Conservation (phyloP, 2,329 filamentous ascomycete species). For the Colletotrichum costaricense region DNA sequence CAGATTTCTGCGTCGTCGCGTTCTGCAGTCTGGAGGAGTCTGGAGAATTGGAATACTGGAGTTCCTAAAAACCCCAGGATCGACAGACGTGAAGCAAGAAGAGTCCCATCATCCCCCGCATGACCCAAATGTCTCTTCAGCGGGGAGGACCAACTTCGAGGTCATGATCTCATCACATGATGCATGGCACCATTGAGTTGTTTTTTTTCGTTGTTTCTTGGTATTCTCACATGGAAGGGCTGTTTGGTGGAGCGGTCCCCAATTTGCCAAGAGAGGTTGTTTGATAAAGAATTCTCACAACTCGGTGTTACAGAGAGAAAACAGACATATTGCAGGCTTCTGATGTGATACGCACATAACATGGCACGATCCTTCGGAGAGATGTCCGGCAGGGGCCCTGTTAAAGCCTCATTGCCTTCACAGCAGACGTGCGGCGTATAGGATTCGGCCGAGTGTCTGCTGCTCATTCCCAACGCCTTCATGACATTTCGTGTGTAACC, state of each 20-base stretch:
- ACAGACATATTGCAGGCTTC: neutral
- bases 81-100: neutral
- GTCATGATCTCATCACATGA: neutral
- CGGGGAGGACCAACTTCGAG: neutral
- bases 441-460: neutral
- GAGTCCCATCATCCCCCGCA: too few species aligned
- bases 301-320: neutral
- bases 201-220: neutral
- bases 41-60: neutral
- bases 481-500: neutral
- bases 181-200: neutral
- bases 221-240: neutral
- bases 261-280: neutral
- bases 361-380: neutral
- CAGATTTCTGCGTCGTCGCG: too few species aligned
- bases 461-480: neutral
- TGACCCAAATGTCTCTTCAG: neutral
- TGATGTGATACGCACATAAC: neutral
- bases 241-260: neutral
- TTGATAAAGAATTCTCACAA: neutral
- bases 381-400: neutral
- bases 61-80: neutral
- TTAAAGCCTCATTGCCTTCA: neutral
- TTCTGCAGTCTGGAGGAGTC: too few species aligned
- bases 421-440: neutral